Conservation (phyloP, 257 asterid genomes). For the Ocimum tenuiflorum region DNA sequence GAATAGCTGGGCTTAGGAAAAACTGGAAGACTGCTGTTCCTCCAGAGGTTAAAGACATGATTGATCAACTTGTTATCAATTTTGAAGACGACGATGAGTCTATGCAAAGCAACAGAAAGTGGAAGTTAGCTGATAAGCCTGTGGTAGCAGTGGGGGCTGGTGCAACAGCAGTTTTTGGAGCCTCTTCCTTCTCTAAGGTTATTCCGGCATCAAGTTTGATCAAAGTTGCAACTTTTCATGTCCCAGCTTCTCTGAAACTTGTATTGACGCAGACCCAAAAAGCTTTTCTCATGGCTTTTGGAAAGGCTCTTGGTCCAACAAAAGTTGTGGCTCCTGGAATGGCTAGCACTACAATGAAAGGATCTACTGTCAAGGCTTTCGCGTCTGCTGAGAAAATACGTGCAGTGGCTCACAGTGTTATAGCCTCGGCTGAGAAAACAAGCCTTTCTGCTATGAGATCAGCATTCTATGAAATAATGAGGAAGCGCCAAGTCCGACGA, state of each 20-base stretch:
- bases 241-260: conserved; percentile 66
- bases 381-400: conserved; percentile 79
- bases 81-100: conserved; percentile 34
- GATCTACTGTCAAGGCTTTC: conserved; percentile 48
- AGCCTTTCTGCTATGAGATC: conserved; percentile 84
- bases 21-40: conserved; percentile 73
- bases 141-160: conserved; percentile 93
- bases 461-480: conserved; percentile 85
- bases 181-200: conserved; percentile 69
- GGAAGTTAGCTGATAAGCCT: conserved; percentile 57
- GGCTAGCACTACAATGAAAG: conserved; percentile 45
- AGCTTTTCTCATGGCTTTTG: conserved; percentile 41
- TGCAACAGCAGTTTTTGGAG: conserved; percentile 82
- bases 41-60: conserved; percentile 47
- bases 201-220: conserved; percentile 62
- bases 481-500: conserved; percentile 49
- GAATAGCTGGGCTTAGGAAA: conserved; percentile 70
- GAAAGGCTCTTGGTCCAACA: conserved; percentile 54
- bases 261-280: conserved; percentile 59
- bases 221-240: conserved; percentile 54
- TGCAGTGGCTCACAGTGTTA: conserved; percentile 57
- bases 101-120: conserved; percentile 29
- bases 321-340: conserved; percentile 44
- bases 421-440: conserved; percentile 82
- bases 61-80: conserved; percentile 48